Evolutionary conservation across 257 asterid species (phyloP).

Genomic region (Plantago elongata): DNA sequence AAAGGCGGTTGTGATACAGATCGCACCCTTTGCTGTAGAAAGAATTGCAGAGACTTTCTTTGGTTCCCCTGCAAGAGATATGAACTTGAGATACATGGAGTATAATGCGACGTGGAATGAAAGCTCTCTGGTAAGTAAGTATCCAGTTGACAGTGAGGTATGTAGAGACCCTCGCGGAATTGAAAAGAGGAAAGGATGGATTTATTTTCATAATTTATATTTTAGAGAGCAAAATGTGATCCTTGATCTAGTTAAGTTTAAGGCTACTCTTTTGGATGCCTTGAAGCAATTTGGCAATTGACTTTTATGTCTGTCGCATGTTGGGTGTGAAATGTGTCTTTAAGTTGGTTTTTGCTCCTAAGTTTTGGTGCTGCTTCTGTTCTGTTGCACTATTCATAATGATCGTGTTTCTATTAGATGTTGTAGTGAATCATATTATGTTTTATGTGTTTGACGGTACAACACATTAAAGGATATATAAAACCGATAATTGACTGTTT

Average conservation of each 20-base stretch:
- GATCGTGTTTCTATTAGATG: too few species aligned
- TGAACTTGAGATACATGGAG: conserved; percentile 5
- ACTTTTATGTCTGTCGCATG: neutral
- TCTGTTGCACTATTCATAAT: too few species aligned
- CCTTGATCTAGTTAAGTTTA: conserved; percentile 2
- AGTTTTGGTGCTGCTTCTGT: neutral
- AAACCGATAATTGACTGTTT: too few species aligned
- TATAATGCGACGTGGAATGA: neutral
- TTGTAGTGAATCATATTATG: too few species aligned
- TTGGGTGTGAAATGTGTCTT: too few species aligned
- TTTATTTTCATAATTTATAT: neutral
- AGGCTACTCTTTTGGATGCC: conserved; percentile 1
- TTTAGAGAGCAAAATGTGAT: neutral
- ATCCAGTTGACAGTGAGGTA: neutral
- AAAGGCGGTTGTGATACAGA: conserved; percentile 39
- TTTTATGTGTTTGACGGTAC: too few species aligned
- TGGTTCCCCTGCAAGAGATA: conserved; percentile 1
- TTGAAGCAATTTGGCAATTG: conserved; percentile 1
- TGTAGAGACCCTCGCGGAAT: neutral
- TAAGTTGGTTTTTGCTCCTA: neutral
- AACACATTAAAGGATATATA: too few species aligned
- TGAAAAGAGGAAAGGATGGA: neutral
- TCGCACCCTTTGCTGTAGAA: conserved; percentile 21
- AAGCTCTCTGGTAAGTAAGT: neutral
- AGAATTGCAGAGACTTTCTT: neutral